phyloP scores from a whole-genome alignment of 768 basidiomycete species.

The Tylopilus balloui region DNA sequence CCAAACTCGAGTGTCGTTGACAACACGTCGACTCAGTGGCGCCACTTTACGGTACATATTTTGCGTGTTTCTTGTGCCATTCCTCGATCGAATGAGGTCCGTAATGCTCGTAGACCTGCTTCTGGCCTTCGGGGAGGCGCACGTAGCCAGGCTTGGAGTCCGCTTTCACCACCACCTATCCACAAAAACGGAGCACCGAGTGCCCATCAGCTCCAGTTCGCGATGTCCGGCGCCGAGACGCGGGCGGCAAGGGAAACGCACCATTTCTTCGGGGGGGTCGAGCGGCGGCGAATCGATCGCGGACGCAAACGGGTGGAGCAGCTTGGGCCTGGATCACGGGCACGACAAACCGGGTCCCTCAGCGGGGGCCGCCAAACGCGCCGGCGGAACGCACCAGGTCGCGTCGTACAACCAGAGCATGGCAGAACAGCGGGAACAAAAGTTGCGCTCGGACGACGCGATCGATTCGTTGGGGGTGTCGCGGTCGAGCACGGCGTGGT shows the following conservation, averaged over 20 bases:
- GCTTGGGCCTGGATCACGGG: slow-evolving; percentile 48
- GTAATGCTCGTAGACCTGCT: slow-evolving; percentile 43
- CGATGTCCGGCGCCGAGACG: too few species aligned
- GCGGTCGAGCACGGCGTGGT: slow-evolving; percentile 58
- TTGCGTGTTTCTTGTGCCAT: slow-evolving; percentile 55
- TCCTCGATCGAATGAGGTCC: slow-evolving; percentile 45
- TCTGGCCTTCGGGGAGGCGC: slow-evolving; percentile 56
- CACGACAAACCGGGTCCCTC: too few species aligned
- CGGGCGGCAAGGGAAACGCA: slow-evolving; percentile 30
- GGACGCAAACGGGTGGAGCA: slow-evolving; percentile 65
- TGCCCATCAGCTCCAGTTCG: neutral
- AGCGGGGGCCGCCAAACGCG: too few species aligned
- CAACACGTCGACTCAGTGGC: neutral
- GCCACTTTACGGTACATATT: slow-evolving; percentile 25
- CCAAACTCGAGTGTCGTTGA: too few species aligned
- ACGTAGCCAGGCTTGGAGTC: slow-evolving; percentile 57
- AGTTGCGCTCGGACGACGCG: slow-evolving; percentile 55
- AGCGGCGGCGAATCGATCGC: slow-evolving; percentile 61
- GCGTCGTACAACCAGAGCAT: slow-evolving; percentile 67
- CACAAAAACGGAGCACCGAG: neutral
- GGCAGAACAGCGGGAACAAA: slow-evolving; percentile 57
- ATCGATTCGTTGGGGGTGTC: slow-evolving; percentile 46
- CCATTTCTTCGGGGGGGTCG: slow-evolving; percentile 47
- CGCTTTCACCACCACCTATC: slow-evolving; percentile 42
- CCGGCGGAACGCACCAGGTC: slow-evolving; percentile 39